phyloP scores from a whole-genome alignment of 306 rosid genomes.

The Hippophae gyantsensis region DNA sequence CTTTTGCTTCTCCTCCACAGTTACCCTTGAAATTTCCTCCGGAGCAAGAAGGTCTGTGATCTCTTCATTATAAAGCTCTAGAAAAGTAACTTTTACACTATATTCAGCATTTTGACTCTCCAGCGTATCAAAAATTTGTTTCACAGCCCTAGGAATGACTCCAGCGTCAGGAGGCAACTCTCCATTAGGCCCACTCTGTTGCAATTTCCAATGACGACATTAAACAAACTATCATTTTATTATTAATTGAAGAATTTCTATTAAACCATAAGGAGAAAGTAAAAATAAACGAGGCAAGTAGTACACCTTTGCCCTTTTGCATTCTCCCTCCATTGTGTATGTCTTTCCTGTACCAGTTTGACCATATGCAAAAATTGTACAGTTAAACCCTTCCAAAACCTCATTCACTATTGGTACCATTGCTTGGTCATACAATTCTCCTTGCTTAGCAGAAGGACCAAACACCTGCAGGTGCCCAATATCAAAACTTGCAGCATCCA shows the following conservation, averaged over 20 bases:
- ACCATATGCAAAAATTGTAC: constrained; percentile 90
- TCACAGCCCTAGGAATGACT: constrained; percentile 86
- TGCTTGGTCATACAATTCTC: constrained; percentile 80
- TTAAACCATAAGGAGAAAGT: not conserved
- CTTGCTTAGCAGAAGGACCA: constrained; percentile 81
- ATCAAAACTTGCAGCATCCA: not conserved
- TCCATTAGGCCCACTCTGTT: constrained; percentile 77
- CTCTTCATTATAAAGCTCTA: constrained; percentile 87
- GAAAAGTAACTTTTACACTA: constrained; percentile 86
- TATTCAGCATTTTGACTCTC: constrained; percentile 88
- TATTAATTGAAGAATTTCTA: not conserved
- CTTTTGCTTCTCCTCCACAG: constrained; percentile 74
- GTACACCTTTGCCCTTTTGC: constrained; percentile 74
- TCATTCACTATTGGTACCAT: constrained; percentile 78
- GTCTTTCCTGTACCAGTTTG: constrained; percentile 97
- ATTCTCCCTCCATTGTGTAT: constrained; percentile 93
- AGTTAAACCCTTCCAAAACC: constrained; percentile 83
- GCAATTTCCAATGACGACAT: not conserved
- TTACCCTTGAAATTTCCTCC: constrained; percentile 59
- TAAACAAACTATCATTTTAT: not conserved
- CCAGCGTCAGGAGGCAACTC: constrained; percentile 85
- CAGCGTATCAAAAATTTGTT: constrained; percentile 88
- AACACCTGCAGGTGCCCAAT: constrained; percentile 44
- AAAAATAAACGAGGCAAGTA: not conserved
- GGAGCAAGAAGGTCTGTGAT: constrained; percentile 94